These are phyloP conservation scores for Colletotrichum somersetense DNA, from an alignment of 2,329 filamentous ascomycete species.

Conservation along the genomic window DNA sequence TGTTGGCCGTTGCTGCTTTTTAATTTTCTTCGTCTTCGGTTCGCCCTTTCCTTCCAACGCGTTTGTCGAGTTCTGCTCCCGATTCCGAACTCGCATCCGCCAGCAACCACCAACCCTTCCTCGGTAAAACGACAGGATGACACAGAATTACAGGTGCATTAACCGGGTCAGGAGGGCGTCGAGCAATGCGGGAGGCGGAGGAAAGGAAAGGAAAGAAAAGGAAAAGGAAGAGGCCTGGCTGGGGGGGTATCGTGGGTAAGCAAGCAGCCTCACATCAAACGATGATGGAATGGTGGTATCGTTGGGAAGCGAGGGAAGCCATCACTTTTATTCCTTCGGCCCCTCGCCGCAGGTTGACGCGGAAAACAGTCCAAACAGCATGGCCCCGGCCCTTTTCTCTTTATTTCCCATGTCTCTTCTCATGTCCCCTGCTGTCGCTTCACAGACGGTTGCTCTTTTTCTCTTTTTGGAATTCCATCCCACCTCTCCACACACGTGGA, in stretches of 20 bases:
- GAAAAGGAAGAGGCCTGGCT: neutral
- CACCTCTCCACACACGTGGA: slow-evolving; percentile 39
- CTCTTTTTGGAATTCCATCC: slow-evolving; percentile 38
- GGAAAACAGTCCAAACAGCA: slow-evolving; percentile 27
- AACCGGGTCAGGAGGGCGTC: slow-evolving; percentile 3
- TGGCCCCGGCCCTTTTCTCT: slow-evolving; percentile 22
- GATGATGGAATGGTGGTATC: slow-evolving; percentile 11
- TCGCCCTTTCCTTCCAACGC: slow-evolving; percentile 2
- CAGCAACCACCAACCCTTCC: slow-evolving; percentile 21
- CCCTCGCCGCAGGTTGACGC: slow-evolving; percentile 28
- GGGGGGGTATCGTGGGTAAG: slow-evolving; percentile 30
- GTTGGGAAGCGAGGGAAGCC: slow-evolving; percentile 15
- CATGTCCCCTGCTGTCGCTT: slow-evolving; percentile 25
- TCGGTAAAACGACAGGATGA: slow-evolving; percentile 14
- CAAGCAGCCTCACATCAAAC: slow-evolving; percentile 26
- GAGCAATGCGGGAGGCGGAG: slow-evolving; percentile 4
- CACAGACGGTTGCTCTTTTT: slow-evolving; percentile 28
- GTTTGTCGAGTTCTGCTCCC: neutral
- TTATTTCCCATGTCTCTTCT: slow-evolving; percentile 15
- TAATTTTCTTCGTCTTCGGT: slow-evolving; percentile 5
- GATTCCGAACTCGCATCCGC: neutral
- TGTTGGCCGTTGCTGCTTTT: slow-evolving; percentile 17
- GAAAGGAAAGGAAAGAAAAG: neutral
- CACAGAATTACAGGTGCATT: slow-evolving; percentile 3
- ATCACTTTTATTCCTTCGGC: slow-evolving; percentile 32